These are phyloP conservation scores for Acanthamoeba culbertsoni DNA, from an alignment of 208 protist genomes.

Conservation along the genomic window DNA sequence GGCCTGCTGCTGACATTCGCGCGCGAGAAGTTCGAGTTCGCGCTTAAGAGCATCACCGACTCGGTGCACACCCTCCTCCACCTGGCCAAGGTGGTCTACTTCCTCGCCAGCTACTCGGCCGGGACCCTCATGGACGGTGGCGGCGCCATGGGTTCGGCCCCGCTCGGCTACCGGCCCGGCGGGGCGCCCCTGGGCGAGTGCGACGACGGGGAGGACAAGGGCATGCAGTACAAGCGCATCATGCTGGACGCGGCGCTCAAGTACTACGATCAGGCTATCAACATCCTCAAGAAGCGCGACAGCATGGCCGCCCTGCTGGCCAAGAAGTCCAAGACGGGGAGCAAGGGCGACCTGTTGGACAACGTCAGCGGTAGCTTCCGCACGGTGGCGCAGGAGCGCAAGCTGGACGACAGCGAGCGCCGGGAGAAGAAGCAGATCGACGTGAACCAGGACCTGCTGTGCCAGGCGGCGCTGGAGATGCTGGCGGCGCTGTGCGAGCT, in stretches of 20 bases:
- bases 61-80: not conserved
- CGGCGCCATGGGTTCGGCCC: not conserved
- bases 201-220: not conserved
- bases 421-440: not conserved
- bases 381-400: not conserved
- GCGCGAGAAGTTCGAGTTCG: constrained; percentile 44
- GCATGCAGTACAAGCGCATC: not conserved
- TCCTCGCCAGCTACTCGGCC: not conserved
- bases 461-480: not conserved
- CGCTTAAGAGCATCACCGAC: constrained; percentile 44
- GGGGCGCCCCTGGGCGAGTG: not conserved
- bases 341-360: not conserved
- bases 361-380: not conserved
- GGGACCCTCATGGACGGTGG: not conserved
- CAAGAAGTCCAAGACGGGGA: not conserved
- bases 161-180: not conserved
- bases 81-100: not conserved
- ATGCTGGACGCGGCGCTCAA: not conserved
- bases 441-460: not conserved
- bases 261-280: not conserved
- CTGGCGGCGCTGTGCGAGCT: not conserved
- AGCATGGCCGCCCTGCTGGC: not conserved
- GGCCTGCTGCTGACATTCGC: constrained; percentile 27
- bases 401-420: not conserved
- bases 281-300: constrained; percentile 1